Evolutionary conservation across 305 asterid species (phyloP).

Genomic region (Solanum hybrid): DNA sequence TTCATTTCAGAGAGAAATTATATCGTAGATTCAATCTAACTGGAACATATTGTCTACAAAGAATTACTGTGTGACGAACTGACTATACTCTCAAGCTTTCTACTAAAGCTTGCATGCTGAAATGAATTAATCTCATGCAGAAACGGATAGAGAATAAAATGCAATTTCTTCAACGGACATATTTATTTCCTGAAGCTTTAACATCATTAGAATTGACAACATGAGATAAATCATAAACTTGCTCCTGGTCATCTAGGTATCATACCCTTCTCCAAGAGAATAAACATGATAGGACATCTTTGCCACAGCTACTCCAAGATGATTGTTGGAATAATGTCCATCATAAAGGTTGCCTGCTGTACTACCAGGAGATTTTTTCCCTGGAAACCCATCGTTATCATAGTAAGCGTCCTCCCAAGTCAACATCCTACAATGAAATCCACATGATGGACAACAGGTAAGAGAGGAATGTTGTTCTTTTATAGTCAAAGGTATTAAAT

Average conservation of each 20-base stretch:
- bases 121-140: neutral
- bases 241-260: neutral
- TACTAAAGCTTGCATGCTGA: neutral
- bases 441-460: neutral
- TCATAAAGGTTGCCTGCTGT: slow-evolving; percentile 33
- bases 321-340: slow-evolving; percentile 49
- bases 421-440: slow-evolving; percentile 56
- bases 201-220: neutral
- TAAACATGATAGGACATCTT: slow-evolving; percentile 82
- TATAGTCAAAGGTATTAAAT: neutral
- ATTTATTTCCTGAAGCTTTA: neutral
- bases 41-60: neutral
- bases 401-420: slow-evolving; percentile 86
- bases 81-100: neutral
- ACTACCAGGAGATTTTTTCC: slow-evolving; percentile 24
- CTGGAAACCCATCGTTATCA: slow-evolving; percentile 32
- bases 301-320: slow-evolving; percentile 78
- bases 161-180: neutral
- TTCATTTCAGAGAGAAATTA: neutral
- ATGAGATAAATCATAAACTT: neutral
- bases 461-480: neutral
- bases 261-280: slow-evolving; percentile 97
- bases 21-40: neutral
- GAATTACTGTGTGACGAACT: neutral
- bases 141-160: neutral